These are phyloP conservation scores for Paraconiothyrium sp. DNA, from an alignment of 2,329 filamentous ascomycete species.

Conservation along the genomic window DNA sequence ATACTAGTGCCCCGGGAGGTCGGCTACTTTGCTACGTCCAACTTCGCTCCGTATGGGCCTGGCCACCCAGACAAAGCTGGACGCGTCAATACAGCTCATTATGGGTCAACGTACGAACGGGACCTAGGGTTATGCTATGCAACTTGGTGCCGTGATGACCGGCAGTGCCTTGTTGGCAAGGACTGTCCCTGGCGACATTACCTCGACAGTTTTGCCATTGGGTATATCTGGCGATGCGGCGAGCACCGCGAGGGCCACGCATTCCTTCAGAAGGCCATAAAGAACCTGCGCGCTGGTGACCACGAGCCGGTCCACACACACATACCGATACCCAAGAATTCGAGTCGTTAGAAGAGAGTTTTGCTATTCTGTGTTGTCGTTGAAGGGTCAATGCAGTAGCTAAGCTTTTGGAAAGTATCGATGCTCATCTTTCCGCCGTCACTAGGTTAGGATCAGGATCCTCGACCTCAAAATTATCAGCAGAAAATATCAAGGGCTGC, in stretches of 20 bases:
- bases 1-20: slow-evolving; percentile 5
- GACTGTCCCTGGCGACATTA: background rate
- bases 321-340: background rate
- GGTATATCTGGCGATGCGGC: background rate
- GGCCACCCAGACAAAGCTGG: background rate
- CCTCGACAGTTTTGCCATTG: background rate
- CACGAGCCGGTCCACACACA: background rate
- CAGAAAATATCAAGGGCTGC: too few species aligned
- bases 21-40: background rate
- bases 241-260: background rate
- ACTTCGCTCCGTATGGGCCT: background rate
- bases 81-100: background rate
- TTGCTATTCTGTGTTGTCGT: background rate
- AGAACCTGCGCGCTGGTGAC: background rate
- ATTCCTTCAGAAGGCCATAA: background rate
- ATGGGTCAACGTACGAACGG: background rate
- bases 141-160: background rate
- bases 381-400: background rate
- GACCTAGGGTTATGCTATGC: background rate
- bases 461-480: too few species aligned
- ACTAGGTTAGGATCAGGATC: too few species aligned
- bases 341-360: background rate
- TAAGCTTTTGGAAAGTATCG: background rate
- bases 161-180: background rate
- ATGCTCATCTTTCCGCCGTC: too few species aligned